These are phyloP conservation scores for Boletus albobrunnescens DNA, from an alignment of 1,284 basidiomycete genomes.

Conservation along the genomic window DNA sequence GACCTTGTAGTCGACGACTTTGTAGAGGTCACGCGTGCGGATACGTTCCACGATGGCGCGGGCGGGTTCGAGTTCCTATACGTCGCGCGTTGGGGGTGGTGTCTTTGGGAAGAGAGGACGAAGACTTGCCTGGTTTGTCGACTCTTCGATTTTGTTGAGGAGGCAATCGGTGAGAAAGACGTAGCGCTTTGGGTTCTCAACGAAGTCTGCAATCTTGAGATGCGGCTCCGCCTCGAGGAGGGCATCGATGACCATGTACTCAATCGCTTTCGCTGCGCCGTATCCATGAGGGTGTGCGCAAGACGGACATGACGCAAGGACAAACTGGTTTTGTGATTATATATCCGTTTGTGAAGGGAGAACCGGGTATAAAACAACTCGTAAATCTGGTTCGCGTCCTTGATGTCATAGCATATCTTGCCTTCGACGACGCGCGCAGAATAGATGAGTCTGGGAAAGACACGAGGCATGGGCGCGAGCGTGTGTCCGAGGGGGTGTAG, in stretches of 20 bases:
- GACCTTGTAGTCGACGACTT: conserved; percentile 62
- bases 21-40: conserved; percentile 60
- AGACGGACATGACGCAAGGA: neutral
- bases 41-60: conserved; percentile 60
- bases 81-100: no score
- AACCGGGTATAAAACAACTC: conserved; percentile 70
- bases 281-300: neutral
- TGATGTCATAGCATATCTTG: conserved; percentile 75
- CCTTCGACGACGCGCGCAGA: conserved; percentile 70
- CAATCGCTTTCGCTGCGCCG: conserved; percentile 61
- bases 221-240: conserved; percentile 60
- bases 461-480: neutral
- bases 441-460: conserved; percentile 57
- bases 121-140: conserved; percentile 41
- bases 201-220: conserved; percentile 53
- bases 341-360: conserved; percentile 70
- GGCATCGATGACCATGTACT: conserved; percentile 76
- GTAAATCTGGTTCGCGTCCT: conserved; percentile 70
- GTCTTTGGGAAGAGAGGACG: neutral
- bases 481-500: neutral
- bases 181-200: conserved; percentile 57
- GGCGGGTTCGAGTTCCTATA: conserved; percentile 55
- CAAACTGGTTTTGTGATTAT: conserved; percentile 72
- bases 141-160: conserved; percentile 52
- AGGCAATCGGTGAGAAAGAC: conserved; percentile 66